Conservation (phyloP, 2,329 filamentous ascomycete species). For the Sporothrix luriei region DNA sequence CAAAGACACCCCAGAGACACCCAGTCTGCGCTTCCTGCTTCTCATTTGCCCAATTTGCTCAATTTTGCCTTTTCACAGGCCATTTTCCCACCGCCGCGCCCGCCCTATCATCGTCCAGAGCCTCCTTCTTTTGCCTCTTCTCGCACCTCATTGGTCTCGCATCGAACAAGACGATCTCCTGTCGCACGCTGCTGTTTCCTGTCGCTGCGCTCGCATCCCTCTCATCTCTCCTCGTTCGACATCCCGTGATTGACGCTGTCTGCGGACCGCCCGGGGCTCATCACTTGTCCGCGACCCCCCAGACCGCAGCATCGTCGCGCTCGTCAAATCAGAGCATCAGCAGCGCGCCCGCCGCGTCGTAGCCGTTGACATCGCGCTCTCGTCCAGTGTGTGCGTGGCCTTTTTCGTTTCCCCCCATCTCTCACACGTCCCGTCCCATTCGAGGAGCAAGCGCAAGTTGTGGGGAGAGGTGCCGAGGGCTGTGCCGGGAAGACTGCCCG, state of each 20-base stretch:
- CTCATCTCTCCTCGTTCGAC: neutral
- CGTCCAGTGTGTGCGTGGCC: constrained; percentile 9
- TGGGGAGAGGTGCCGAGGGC: neutral
- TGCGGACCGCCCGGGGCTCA: constrained; percentile 16
- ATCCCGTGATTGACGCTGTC: constrained; percentile 15
- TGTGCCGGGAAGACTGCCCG: constrained; percentile 4
- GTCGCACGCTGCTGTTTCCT: neutral
- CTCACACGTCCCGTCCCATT: neutral
- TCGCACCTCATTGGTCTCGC: constrained; percentile 51
- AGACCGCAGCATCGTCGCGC: neutral
- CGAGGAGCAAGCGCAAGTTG: constrained; percentile 15
- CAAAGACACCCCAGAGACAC: neutral
- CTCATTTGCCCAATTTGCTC: constrained; percentile 37
- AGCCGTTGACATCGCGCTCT: neutral
- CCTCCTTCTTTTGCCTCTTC: constrained; percentile 42
- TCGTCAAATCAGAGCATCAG: constrained; percentile 18
- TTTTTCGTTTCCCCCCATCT: neutral
- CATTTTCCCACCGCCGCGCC: too few relatives aligned
- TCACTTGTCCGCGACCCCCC: neutral
- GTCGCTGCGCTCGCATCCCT: too few relatives aligned
- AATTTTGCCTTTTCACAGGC: constrained; percentile 37
- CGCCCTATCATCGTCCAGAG: constrained; percentile 57
- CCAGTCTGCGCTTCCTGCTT: neutral
- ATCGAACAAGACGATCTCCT: neutral
- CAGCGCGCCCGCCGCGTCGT: neutral